A percentile compares a stretch with the other conserved stretches of the same genome.
phyloP scores from a whole-genome alignment of 2,329 filamentous ascomycete species.

The Acrodontium crateriforme region DNA sequence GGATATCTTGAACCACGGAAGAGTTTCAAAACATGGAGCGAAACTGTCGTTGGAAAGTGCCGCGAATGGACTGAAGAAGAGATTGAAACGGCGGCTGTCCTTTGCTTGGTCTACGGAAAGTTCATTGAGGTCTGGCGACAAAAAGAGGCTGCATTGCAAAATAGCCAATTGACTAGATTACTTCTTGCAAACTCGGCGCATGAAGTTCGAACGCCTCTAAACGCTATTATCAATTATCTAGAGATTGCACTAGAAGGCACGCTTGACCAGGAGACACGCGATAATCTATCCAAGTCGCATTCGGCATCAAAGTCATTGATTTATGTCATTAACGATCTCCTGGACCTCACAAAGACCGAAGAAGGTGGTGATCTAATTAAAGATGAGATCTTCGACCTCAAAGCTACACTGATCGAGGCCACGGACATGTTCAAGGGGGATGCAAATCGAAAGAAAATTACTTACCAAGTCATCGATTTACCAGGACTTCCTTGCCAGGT shows the following conservation, averaged over 20 bases:
- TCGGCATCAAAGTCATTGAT: constrained; percentile 86
- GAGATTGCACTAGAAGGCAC: constrained; percentile 77
- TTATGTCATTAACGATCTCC: constrained; percentile 83
- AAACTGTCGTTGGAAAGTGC: constrained; percentile 68
- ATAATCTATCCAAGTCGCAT: constrained; percentile 72
- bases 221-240: constrained; percentile 88
- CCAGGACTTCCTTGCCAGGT: constrained; percentile 57
- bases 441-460: constrained; percentile 59
- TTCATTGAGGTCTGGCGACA: constrained; percentile 92
- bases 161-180: constrained; percentile 63
- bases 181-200: constrained; percentile 80
- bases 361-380: constrained; percentile 67
- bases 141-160: constrained; percentile 73
- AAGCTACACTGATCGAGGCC: constrained; percentile 59
- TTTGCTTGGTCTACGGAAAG: constrained; percentile 75
- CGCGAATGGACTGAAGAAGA: constrained; percentile 84
- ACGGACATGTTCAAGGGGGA: constrained; percentile 61
- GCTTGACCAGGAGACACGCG: constrained; percentile 67
- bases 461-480: constrained; percentile 54
- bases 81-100: constrained; percentile 72
- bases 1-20: constrained; percentile 64
- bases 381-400: constrained; percentile 65
- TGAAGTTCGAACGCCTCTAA: constrained; percentile 78
- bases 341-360: constrained; percentile 80
- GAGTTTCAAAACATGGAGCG: constrained; percentile 69